Base-by-base conservation (phyloP, 1,284 basidiomycete species). In the Trichosporon ovoides region DNA sequence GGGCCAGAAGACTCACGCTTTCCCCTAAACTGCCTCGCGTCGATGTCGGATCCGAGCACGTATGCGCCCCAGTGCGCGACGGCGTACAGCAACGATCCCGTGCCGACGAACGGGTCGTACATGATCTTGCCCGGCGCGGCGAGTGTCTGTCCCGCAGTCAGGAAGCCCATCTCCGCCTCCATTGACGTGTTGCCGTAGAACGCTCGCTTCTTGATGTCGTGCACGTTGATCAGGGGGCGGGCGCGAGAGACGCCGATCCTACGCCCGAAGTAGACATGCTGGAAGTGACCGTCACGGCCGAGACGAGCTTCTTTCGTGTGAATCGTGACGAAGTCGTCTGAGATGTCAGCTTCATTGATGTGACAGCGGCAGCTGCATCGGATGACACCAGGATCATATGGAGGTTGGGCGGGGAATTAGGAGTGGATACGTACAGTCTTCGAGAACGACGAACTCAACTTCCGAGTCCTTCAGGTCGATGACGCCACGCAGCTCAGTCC, bases 121-220 rank as follows among this genome's bases (percentile, higher is more conserved):
- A 98, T 81, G 33, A 97, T 75, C 75, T 90, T 95, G 37, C 92
- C 92, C 2, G 90, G 86, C 3, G 86, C 83, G 0, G 93, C 87
- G 69, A 95, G 79, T 0, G 93, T 87, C 77, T 98, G 96, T 66
- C 93, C 94, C 7, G 94, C 93, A 91, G 98, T 96, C 36, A 98
- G 76, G 46, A 98, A 79, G 1, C 91, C 93, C 63, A 97, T 88
- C 71, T 97, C 92, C 1, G 93, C 85, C 68, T 98, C 94, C 96
- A 99, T 99, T 66, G 89, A 91, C 0, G 96, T 99, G 68, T 96
- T 99, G 9, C 96, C 95, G 72, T 87, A 98, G 73, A 91, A 96
- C 14, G 80, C 80, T 7, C 96, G 83, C 70, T 91, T 91, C 76
- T 97, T 98, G 56, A 99, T 87, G 65, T 93, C 85, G 62, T 91